A percentile compares a stretch with the other conserved stretches of the same genome.
Conservation (phyloP, 805 yeast species). For the Debaryomyces maramus region DNA sequence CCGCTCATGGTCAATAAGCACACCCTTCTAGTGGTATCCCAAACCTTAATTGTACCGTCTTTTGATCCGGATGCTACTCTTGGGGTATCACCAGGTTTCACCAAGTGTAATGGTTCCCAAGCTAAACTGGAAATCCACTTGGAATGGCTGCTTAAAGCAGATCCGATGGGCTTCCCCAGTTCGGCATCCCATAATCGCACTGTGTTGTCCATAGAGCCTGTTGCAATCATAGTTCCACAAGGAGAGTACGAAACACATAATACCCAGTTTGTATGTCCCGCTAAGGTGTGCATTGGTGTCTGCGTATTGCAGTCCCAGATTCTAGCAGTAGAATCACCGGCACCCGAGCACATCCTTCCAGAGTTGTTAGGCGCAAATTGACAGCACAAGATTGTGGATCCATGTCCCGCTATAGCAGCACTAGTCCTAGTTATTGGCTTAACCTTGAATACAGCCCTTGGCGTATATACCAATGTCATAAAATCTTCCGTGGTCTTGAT, state of each 20-base stretch:
- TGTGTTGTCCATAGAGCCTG: slow-evolving; percentile 94
- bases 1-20: slow-evolving; percentile 77
- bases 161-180: slow-evolving; percentile 73
- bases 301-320: slow-evolving; percentile 97
- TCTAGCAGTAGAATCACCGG: slow-evolving; percentile 94
- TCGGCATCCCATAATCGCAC: slow-evolving; percentile 83
- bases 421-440: slow-evolving; percentile 86
- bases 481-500: slow-evolving; percentile 89
- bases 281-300: slow-evolving; percentile 77
- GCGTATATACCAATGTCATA: slow-evolving; percentile 86
- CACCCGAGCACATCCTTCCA: slow-evolving; percentile 86
- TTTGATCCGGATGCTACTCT: slow-evolving; percentile 85
- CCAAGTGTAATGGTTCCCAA: slow-evolving; percentile 94
- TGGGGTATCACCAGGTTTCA: slow-evolving; percentile 61
- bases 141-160: slow-evolving; percentile 73
- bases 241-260: slow-evolving; percentile 91
- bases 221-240: slow-evolving; percentile 85
- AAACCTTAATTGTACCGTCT: slow-evolving; percentile 83
- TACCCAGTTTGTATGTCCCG: slow-evolving; percentile 93
- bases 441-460: slow-evolving; percentile 92
- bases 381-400: slow-evolving; percentile 86
- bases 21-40: slow-evolving; percentile 78
- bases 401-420: slow-evolving; percentile 94
- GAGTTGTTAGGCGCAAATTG: slow-evolving; percentile 92
- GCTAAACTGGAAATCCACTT: slow-evolving; percentile 88